Conservation (phyloP, 805 yeast species). For the Kazachstania psychrophila region DNA sequence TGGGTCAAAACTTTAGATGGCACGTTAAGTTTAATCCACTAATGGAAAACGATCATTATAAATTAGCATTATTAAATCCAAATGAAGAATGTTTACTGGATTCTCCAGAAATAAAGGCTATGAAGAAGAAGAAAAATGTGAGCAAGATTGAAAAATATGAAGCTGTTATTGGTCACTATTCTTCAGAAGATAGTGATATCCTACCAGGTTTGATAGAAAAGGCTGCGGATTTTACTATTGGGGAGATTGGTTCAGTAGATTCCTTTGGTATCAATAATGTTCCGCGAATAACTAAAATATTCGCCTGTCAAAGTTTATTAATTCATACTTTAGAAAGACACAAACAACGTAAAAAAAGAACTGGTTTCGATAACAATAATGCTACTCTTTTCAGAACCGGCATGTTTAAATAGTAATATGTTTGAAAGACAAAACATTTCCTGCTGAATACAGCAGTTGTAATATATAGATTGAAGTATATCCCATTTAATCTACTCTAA, state of each 20-base stretch:
- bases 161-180: conserved; percentile 9
- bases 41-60: conserved; percentile 8
- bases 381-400: too few relatives aligned
- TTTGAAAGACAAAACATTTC: too few relatives aligned
- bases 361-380: too few relatives aligned
- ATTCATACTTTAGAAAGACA: conserved; percentile 8
- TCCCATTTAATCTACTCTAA: too few relatives aligned
- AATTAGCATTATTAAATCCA: conserved; percentile 6
- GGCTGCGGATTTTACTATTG: conserved; percentile 8
- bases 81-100: conserved; percentile 3
- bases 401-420: too few relatives aligned
- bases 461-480: too few relatives aligned
- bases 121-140: conserved; percentile 3
- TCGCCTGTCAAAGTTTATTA: conserved; percentile 11
- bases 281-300: conserved; percentile 9
- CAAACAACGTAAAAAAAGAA: not conserved
- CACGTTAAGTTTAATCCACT: conserved; percentile 6
- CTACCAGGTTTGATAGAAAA: conserved; percentile 7
- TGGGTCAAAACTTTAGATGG: conserved; percentile 9
- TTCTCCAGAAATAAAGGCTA: conserved; percentile 3
- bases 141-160: conserved; percentile 1
- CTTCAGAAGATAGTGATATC: conserved; percentile 6
- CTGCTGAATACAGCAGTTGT: too few relatives aligned
- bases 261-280: conserved; percentile 9
- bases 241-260: conserved; percentile 7